These are phyloP conservation scores for Trichoderma koningii DNA, from an alignment of 2,329 filamentous ascomycete species.

Conservation along the genomic window DNA sequence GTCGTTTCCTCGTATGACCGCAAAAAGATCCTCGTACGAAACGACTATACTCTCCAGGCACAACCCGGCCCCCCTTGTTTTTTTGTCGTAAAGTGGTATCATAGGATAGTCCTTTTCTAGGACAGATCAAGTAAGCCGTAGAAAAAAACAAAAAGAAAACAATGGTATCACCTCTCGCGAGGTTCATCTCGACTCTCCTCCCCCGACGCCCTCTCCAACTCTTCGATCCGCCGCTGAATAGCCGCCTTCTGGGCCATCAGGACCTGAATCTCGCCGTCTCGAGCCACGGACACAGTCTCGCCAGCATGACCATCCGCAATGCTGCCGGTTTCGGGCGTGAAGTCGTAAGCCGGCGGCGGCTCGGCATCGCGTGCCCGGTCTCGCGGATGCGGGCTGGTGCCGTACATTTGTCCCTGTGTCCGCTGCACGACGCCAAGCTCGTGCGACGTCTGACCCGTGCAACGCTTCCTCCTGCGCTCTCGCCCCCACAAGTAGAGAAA, in stretches of 20 bases:
- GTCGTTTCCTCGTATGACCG: not conserved
- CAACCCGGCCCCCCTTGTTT: not conserved
- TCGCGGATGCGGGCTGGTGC: constrained; percentile 18
- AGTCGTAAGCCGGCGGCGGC: constrained; percentile 40
- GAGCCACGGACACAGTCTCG: constrained; percentile 28
- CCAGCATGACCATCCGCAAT: constrained; percentile 32
- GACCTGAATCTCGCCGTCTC: constrained; percentile 39
- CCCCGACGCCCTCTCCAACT: constrained; percentile 35
- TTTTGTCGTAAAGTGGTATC: constrained; percentile 18
- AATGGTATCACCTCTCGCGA: not conserved
- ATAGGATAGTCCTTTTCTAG: not conserved
- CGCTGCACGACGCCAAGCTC: constrained; percentile 34
- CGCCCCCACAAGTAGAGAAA: constrained; percentile 36
- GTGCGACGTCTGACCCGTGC: constrained; percentile 25
- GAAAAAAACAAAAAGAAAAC: not conserved
- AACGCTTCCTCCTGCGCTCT: constrained; percentile 16
- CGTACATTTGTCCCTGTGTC: constrained; percentile 28
- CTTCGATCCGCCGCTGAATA: constrained; percentile 42
- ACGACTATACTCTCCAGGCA: not conserved
- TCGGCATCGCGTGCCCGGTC: constrained; percentile 29
- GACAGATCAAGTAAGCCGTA: not conserved
- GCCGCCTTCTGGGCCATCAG: constrained; percentile 41
- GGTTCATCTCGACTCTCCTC: constrained; percentile 5
- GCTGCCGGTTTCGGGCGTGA: constrained; percentile 33
- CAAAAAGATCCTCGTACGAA: not conserved